Conservation (phyloP, 202 grass and related monocot species). For the Schoenoplectus triqueter region DNA sequence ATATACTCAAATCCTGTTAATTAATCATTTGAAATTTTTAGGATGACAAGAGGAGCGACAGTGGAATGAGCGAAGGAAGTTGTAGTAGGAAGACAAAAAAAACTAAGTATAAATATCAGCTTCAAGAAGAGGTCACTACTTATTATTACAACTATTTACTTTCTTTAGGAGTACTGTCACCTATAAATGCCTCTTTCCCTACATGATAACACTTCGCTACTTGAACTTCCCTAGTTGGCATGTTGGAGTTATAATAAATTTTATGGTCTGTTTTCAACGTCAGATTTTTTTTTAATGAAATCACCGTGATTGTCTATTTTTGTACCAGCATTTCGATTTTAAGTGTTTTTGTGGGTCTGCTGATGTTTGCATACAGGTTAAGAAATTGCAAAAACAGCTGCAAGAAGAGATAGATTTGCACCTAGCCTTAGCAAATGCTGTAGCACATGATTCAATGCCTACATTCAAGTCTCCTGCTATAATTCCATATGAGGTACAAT, state of each 20-base stretch:
- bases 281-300: conserved; percentile 4
- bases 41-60: conserved; percentile 61
- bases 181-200: not conserved
- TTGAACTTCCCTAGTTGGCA: not conserved
- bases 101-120: conserved; percentile 57
- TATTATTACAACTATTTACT: conserved; percentile 7
- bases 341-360: not conserved
- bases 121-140: conserved; percentile 66
- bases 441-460: conserved; percentile 46
- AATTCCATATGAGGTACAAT: conserved; percentile 69
- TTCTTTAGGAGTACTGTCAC: conserved; percentile 11
- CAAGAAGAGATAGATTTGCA: conserved; percentile 85
- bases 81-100: conserved; percentile 43
- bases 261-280: not conserved
- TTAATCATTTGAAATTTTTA: conserved; percentile 40
- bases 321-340: not conserved
- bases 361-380: conserved; percentile 47
- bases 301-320: not conserved
- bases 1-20: not conserved
- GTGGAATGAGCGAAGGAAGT: conserved; percentile 50
- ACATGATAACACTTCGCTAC: not conserved
- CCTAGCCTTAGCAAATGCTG: conserved; percentile 62
- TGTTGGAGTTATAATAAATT: not conserved
- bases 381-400: conserved; percentile 77
- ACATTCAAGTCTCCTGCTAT: conserved; percentile 63